phyloP scores from a whole-genome alignment of 2,329 filamentous ascomycete genomes.

The Knufia petricola region DNA sequence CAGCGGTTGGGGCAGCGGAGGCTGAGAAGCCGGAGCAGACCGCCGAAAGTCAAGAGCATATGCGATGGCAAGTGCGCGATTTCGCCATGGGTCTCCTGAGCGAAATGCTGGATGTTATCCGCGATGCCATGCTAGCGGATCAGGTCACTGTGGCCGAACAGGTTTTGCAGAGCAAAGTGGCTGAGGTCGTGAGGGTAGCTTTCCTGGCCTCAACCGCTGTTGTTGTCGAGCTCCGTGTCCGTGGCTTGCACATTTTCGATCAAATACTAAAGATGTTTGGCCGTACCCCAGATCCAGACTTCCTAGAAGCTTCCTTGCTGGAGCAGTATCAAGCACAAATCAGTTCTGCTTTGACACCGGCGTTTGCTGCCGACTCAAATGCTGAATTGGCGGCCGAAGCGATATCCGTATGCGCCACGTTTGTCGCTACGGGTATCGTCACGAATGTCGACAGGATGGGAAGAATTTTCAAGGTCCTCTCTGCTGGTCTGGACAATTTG shows the following conservation, averaged over 20 bases:
- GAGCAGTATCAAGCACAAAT: slow-evolving; percentile 99
- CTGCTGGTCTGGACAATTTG: slow-evolving; percentile 86
- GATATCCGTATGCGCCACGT: slow-evolving; percentile 94
- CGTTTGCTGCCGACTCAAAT: slow-evolving; percentile 90
- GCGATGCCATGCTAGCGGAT: slow-evolving; percentile 67
- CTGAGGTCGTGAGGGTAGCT: slow-evolving; percentile 89
- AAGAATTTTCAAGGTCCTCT: slow-evolving; percentile 85
- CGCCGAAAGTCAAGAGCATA: slow-evolving; percentile 65
- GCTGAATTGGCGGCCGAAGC: slow-evolving; percentile 92
- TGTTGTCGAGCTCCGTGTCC: slow-evolving; percentile 79
- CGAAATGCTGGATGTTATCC: slow-evolving; percentile 69
- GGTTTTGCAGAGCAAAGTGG: slow-evolving; percentile 71
- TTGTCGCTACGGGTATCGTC: slow-evolving; percentile 94
- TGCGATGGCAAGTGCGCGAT: slow-evolving; percentile 90
- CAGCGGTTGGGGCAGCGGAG: slow-evolving; percentile 55
- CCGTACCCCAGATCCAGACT: slow-evolving; percentile 89
- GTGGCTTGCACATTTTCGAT: slow-evolving; percentile 88
- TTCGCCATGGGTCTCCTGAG: slow-evolving; percentile 86
- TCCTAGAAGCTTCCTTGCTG: slow-evolving; percentile 88
- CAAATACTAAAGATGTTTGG: slow-evolving; percentile 88
- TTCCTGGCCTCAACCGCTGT: slow-evolving; percentile 95
- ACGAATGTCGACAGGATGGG: slow-evolving; percentile 99
- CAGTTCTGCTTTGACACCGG: slow-evolving; percentile 87
- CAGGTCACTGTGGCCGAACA: slow-evolving; percentile 68
- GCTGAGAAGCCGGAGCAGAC: slow-evolving; percentile 42